These are phyloP conservation scores for Fusarium liriodendri DNA, from an alignment of 2,329 filamentous ascomycete genomes.

Conservation along the genomic window DNA sequence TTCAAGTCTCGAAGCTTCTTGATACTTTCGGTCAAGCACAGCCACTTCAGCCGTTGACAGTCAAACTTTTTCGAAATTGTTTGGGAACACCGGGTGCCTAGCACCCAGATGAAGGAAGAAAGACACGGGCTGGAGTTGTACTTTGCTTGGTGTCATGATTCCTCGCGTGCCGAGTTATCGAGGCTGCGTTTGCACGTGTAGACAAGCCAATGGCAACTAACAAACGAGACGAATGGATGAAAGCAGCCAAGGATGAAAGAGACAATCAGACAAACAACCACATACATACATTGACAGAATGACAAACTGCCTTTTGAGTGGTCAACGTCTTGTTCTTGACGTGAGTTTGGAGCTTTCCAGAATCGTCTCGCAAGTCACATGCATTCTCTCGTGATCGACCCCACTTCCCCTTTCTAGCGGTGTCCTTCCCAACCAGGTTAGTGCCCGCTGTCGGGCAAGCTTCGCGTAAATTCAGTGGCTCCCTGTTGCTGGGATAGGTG, in stretches of 20 bases:
- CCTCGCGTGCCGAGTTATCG: not conserved
- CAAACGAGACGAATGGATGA: not conserved
- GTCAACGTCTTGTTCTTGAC: not conserved
- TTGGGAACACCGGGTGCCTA: not conserved
- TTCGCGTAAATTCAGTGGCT: slow-evolving; percentile 46
- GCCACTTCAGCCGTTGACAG: not conserved
- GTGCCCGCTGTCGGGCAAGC: slow-evolving; percentile 40
- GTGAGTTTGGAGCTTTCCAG: not conserved
- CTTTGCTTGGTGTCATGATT: not conserved
- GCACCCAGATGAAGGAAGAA: not conserved
- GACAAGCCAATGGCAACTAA: not conserved
- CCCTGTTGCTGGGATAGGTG: slow-evolving; percentile 40
- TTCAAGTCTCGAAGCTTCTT: not conserved
- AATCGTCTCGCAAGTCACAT: slow-evolving; percentile 28
- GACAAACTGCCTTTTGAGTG: not conserved
- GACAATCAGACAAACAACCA: not conserved
- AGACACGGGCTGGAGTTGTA: not conserved
- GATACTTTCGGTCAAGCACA: not conserved
- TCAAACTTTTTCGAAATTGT: not conserved
- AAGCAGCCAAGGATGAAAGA: not conserved
- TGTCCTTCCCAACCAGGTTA: slow-evolving; percentile 17
- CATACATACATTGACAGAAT: not conserved
- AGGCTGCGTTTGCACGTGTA: not conserved
- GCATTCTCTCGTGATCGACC: slow-evolving; percentile 36
- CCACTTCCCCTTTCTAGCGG: slow-evolving; percentile 31